Conservation (phyloP, 2,329 filamentous ascomycete species). For the Cordyceps fumosorosea region DNA sequence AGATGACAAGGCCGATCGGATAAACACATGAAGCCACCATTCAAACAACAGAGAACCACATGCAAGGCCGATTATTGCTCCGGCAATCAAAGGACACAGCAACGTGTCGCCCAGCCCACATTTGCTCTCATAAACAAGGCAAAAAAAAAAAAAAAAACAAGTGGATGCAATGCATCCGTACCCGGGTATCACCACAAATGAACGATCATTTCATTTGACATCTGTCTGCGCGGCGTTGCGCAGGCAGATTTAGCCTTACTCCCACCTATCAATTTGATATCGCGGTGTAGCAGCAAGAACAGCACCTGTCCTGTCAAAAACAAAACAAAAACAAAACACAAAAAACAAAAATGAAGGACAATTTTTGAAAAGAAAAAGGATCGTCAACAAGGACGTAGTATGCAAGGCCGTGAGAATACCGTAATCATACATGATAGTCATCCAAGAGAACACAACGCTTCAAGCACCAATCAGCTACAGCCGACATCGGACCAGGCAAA, state of each 20-base stretch:
- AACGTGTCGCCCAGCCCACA: not conserved
- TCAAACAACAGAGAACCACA: not conserved
- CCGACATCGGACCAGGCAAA: not conserved
- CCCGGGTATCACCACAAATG: conserved; percentile 9
- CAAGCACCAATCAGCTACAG: not conserved
- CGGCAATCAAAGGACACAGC: not conserved
- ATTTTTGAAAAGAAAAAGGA: not conserved
- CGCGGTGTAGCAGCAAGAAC: not conserved
- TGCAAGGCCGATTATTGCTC: not conserved
- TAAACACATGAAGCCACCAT: no score
- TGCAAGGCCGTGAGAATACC: conserved; percentile 12
- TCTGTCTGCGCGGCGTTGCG: not conserved
- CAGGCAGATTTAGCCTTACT: not conserved
- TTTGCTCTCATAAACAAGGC: not conserved
- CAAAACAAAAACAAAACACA: no score
- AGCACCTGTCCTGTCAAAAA: not conserved
- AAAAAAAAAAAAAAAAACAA: not conserved
- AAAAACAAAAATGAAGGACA: not conserved
- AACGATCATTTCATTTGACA: not conserved
- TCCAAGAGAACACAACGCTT: not conserved
- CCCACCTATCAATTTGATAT: not conserved
- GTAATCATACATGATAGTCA: conserved; percentile 12
- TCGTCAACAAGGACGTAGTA: not conserved
- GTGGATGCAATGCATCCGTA: not conserved
- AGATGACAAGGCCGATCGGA: no score